Base-by-base conservation (phyloP, 768 basidiomycete genomes). In the Mycena capillaripes region DNA sequence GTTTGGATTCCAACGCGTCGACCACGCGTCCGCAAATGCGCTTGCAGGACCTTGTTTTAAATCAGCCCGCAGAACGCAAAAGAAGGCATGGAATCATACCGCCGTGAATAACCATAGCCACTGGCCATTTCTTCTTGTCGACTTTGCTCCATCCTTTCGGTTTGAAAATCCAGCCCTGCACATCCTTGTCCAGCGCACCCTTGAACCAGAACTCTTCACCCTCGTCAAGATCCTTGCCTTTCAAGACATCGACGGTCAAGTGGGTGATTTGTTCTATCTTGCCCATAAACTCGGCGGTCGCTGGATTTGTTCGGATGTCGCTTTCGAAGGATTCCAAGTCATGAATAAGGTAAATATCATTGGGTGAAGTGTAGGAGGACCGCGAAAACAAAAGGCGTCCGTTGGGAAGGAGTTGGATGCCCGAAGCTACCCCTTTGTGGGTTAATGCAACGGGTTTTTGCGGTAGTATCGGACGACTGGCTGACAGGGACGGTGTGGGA, bases 171-270 rank as follows among this genome's bases (percentile, higher is more conserved):
- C 93, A 98, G 6, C 95, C 96, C 52, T 98, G 97, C 19, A 98
- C 91, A 34, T 89, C 78, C 79, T 88, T 89, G 12, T 90, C 89
- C 75, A 92, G 82, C 4, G 94, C 95, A 11, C 97, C 97, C 70
- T 90, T 88, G 84, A 98, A 98, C 91, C 92, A 96, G 78, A 98
- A 95, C 68, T 95, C 91, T 76, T 97, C 92, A 17, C 93, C 94
- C 10, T 80, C 77, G 66, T 84, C 83, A 44, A 97, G 84, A 27
- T 82, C 67, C 81, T 93, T 95, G 10, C 83, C 87, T 59, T 86
- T 81, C 59, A 96, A 81, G 8, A 85, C 86, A 11, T 85, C 79
- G 48, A 83, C 85, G 0, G 93, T 88, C 79, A 97, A 92, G 44
- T 81, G 76, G 2, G 97, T 95, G 48, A 97, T 77, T 73, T 89